Percentiles rank a stretch among this genome's conserved stretches.
These are phyloP conservation scores for Candida tetrigidarum DNA, from an alignment of 1,139 yeast genomes.

Conservation along the genomic window DNA sequence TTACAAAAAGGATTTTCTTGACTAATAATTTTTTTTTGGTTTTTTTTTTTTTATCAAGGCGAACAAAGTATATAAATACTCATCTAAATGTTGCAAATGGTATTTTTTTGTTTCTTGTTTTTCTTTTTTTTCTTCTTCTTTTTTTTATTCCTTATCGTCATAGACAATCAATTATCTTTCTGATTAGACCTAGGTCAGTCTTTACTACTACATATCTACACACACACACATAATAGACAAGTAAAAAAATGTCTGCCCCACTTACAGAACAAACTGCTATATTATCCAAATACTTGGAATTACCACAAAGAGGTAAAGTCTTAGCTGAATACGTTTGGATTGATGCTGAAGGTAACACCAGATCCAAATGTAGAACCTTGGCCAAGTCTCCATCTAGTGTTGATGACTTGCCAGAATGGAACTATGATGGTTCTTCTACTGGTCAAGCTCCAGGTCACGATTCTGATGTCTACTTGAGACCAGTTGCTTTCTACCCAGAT, in stretches of 20 bases:
- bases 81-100: slow-evolving; percentile 1
- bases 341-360: slow-evolving; percentile 88
- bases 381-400: slow-evolving; percentile 66
- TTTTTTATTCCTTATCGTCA: slow-evolving; percentile 5
- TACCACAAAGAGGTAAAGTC: slow-evolving; percentile 84
- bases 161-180: slow-evolving; percentile 4
- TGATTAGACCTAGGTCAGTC: slow-evolving; percentile 7
- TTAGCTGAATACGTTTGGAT: slow-evolving; percentile 99
- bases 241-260: slow-evolving; percentile 36
- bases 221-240: slow-evolving; percentile 8
- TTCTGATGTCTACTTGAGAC: slow-evolving; percentile 93
- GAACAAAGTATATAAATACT: slow-evolving; percentile 2
- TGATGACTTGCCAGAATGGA: slow-evolving; percentile 97
- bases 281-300: slow-evolving; percentile 78
- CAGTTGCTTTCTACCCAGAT: slow-evolving; percentile 91
- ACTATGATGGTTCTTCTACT: slow-evolving; percentile 98
- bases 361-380: slow-evolving; percentile 94
- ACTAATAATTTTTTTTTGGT: neutral
- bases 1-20: slow-evolving; percentile 4
- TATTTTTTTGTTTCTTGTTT: neutral
- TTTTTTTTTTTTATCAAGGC: neutral
- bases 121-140: slow-evolving; percentile 1
- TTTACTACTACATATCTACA: neutral
- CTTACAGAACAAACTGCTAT: slow-evolving; percentile 73
- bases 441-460: slow-evolving; percentile 99